Base-by-base conservation (phyloP, 352 stramenopile species). In the Pythium folliculosum region DNA sequence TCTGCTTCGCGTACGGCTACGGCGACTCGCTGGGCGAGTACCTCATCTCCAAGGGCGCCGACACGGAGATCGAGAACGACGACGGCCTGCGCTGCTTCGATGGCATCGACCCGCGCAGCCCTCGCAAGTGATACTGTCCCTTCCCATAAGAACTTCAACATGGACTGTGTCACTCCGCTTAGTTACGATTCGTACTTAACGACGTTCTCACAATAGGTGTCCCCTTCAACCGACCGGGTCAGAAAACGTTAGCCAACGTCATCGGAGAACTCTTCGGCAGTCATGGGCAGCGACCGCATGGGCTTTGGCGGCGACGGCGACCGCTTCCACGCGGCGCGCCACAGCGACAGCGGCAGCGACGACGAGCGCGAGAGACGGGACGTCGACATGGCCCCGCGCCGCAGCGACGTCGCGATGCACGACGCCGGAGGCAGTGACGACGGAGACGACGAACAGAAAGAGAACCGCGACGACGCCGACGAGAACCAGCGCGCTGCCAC, bases 1-100 rank as follows among this genome's bases (percentile, higher is more conserved):
- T 96, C 62, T 97, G 90, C 73, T 97, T 95, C 63, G 81, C 82
- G 21, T 97, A 96, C 64, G 88, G 86, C 25, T 97, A 97, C 60
- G 88, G 84, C 27, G 84, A 95, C 45, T 91, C 84, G n/a, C 70
- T 97, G 9, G 87, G 86, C 30, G 85, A 78, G 49, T 97, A 97
- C 62, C 75, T 97, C 52, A 84, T 97, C 49, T 91, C 81, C 30
- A 97, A 97, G 69, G 89, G 90, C 44, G 89, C 88, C 14, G 85
- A 94, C 62, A 82, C 85, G 27, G 70, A 67, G 22, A 61, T 96
- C 57, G 64, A 70, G 16, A 97, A 97, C 75, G 70, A 81, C 21
- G 77, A 92, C 25, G 83, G 84, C 0, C 48, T 75, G 6, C 56
- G 78, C 10, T 95, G 88, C 69, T 92, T 89, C 71, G 77, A 86